These are phyloP conservation scores for Pythium scleroteichum DNA, from an alignment of 352 stramenopile genomes.

Conservation along the genomic window DNA sequence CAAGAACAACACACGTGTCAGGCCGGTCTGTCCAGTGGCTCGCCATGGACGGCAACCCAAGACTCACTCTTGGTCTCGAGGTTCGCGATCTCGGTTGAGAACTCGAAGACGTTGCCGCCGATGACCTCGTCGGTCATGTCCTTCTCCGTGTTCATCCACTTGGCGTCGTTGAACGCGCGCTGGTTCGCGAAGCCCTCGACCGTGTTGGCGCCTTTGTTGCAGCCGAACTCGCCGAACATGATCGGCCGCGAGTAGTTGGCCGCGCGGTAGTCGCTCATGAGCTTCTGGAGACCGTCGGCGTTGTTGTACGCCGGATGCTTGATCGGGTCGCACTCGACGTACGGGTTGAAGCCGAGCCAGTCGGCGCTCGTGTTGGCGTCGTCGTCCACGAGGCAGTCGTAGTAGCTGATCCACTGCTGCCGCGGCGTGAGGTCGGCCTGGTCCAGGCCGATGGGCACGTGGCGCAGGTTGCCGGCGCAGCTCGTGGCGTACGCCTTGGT, in stretches of 20 bases:
- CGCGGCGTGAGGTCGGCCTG: conserved; percentile 59
- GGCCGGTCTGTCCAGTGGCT: neutral
- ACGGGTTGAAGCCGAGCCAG: conserved; percentile 59
- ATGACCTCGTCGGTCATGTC: conserved; percentile 68
- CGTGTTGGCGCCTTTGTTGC: conserved; percentile 64
- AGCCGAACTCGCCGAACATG: conserved; percentile 81
- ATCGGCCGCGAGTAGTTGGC: conserved; percentile 54
- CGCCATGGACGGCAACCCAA: neutral
- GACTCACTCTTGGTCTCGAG: conserved; percentile 31
- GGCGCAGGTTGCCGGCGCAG: conserved; percentile 41
- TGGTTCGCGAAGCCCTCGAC: conserved; percentile 71
- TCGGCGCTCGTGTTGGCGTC: conserved; percentile 53
- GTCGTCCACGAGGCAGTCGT: conserved; percentile 51
- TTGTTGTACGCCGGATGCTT: conserved; percentile 55
- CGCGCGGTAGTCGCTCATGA: conserved; percentile 60
- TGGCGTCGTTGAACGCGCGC: conserved; percentile 31
- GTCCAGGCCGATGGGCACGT: conserved; percentile 66
- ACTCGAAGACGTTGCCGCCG: conserved; percentile 79
- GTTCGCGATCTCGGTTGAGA: conserved; percentile 49
- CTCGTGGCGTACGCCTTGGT: conserved; percentile 46
- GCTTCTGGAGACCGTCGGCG: conserved; percentile 54
- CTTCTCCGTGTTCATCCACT: conserved; percentile 69
- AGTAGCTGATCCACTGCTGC: conserved; percentile 57
- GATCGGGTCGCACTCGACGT: conserved; percentile 54
- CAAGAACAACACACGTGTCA: neutral